A percentile compares a stretch with the other conserved stretches of the same genome.
Conservation (phyloP, 2,329 filamentous ascomycete species). For the Cephalotrichum gorgonifer region DNA sequence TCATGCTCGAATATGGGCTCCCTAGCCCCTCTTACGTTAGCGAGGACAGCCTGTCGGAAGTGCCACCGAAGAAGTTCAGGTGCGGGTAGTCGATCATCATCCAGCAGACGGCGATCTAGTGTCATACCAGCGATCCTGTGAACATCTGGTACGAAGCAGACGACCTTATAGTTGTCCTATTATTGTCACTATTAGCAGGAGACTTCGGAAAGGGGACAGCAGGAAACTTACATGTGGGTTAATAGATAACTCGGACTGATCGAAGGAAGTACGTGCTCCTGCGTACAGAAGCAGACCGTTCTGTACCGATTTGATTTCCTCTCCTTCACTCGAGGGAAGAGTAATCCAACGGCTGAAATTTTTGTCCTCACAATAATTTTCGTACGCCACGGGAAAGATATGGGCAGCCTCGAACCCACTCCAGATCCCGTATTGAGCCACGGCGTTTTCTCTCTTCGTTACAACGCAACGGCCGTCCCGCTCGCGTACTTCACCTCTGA, state of each 20-base stretch:
- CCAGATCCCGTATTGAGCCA: conserved; percentile 6
- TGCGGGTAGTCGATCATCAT: conserved; percentile 8
- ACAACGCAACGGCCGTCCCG: conserved; percentile 1
- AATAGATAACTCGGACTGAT: conserved; percentile 13
- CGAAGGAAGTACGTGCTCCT: conserved; percentile 12
- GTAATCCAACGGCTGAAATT: conserved; percentile 8
- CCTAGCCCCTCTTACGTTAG: conserved; percentile 14
- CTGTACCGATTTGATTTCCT: conserved; percentile 15
- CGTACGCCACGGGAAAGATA: conserved; percentile 15
- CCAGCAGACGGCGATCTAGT: conserved; percentile 8
- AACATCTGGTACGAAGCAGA: conserved; percentile 12
- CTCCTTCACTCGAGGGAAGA: conserved; percentile 3
- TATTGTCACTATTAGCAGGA: conserved; percentile 2
- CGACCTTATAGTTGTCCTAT: conserved; percentile 14
- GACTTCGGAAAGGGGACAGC: not conserved
- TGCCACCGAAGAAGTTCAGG: conserved; percentile 15
- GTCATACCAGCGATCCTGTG: conserved; percentile 9
- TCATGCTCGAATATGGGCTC: conserved; percentile 15
- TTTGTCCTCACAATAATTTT: conserved; percentile 10
- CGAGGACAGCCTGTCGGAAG: conserved; percentile 14
- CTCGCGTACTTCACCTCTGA: not conserved
- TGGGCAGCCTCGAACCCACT: conserved; percentile 14
- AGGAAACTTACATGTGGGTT: conserved; percentile 13
- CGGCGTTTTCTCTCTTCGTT: not conserved
- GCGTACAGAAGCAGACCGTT: conserved; percentile 15